phyloP scores from a whole-genome alignment of 1,284 basidiomycete species.

The Pulveroboletus sp. region DNA sequence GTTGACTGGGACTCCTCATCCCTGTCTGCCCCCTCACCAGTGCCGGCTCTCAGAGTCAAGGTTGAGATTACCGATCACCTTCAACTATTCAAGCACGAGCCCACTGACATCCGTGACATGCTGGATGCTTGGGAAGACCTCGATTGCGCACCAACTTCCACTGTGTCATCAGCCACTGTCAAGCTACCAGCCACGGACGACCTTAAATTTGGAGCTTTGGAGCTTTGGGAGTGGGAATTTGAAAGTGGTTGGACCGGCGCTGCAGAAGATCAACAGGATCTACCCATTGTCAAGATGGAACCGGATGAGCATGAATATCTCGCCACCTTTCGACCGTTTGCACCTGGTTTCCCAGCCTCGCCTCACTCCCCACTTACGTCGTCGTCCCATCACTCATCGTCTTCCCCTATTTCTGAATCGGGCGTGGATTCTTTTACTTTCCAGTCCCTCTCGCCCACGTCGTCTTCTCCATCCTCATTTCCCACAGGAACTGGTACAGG shows the following conservation, averaged over 20 bases:
- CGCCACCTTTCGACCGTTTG: constrained; percentile 5
- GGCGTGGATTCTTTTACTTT: constrained; percentile 17
- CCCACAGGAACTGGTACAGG: constrained; percentile 10
- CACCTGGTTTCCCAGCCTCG: constrained; percentile 12
- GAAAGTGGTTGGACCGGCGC: constrained; percentile 31
- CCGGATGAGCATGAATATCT: constrained; percentile 21
- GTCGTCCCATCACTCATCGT: constrained; percentile 22
- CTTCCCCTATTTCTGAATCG: constrained; percentile 25
- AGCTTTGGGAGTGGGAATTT: constrained; percentile 53
- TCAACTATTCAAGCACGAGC: constrained; percentile 54
- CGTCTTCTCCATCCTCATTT: constrained; percentile 9
- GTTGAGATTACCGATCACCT: constrained; percentile 29
- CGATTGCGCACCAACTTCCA: constrained; percentile 39
- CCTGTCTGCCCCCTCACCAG: constrained; percentile 27
- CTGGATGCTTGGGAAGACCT: constrained; percentile 67
- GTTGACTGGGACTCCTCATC: constrained; percentile 44
- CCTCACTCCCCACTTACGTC: constrained; percentile 25
- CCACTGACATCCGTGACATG: constrained; percentile 57
- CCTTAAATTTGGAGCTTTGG: constrained; percentile 48
- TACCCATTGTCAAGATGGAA: constrained; percentile 32
- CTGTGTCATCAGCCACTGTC: constrained; percentile 32
- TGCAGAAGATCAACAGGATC: constrained; percentile 22
- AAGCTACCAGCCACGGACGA: constrained; percentile 37
- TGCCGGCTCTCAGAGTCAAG: constrained; percentile 22
- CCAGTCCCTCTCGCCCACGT: constrained; percentile 10